phyloP scores from a whole-genome alignment of 106 monocot species.

The Triglochin maritima region DNA sequence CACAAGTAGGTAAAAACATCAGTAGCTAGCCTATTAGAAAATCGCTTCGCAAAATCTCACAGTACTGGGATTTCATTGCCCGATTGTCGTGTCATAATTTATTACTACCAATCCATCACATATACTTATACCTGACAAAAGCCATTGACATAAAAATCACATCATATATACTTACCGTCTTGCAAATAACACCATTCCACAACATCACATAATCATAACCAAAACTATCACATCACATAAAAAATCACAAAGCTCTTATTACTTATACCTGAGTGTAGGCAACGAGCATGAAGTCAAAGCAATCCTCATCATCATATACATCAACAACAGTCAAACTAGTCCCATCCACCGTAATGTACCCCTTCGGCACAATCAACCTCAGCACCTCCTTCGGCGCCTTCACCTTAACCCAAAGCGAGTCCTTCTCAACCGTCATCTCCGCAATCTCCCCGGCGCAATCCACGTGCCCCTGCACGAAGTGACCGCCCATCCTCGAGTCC shows the following conservation, averaged over 20 bases:
- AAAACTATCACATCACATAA: too few relatives aligned
- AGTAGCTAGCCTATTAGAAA: too few relatives aligned
- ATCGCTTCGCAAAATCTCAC: too few relatives aligned
- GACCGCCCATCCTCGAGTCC: slow-evolving; percentile 75
- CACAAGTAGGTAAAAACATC: too few relatives aligned
- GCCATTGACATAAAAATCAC: too few relatives aligned
- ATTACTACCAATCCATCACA: too few relatives aligned
- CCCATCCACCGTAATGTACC: slow-evolving; percentile 83
- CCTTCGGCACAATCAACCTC: slow-evolving; percentile 70
- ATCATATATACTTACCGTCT: too few relatives aligned
- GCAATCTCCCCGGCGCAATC: slow-evolving; percentile 85
- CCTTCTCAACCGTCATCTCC: slow-evolving; percentile 45
- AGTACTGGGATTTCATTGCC: too few relatives aligned
- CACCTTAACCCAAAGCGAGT: slow-evolving; percentile 88
- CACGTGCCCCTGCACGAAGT: slow-evolving; percentile 95
- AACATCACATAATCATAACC: too few relatives aligned
- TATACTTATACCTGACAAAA: too few relatives aligned
- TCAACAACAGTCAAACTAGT: slow-evolving; percentile 81
- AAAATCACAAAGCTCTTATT: slow-evolving; percentile 11
- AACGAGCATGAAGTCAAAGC: slow-evolving; percentile 95
- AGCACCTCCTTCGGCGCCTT: slow-evolving; percentile 41
- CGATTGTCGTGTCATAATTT: too few relatives aligned
- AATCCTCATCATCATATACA: slow-evolving; percentile 66
- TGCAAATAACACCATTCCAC: too few relatives aligned
- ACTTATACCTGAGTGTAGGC: slow-evolving; percentile 85